Percentiles rank a stretch among this genome's conserved stretches.
Evolutionary conservation across 495 filamentous ascomycete genomes (phyloP).

Genomic region (Talaromyces liani): DNA sequence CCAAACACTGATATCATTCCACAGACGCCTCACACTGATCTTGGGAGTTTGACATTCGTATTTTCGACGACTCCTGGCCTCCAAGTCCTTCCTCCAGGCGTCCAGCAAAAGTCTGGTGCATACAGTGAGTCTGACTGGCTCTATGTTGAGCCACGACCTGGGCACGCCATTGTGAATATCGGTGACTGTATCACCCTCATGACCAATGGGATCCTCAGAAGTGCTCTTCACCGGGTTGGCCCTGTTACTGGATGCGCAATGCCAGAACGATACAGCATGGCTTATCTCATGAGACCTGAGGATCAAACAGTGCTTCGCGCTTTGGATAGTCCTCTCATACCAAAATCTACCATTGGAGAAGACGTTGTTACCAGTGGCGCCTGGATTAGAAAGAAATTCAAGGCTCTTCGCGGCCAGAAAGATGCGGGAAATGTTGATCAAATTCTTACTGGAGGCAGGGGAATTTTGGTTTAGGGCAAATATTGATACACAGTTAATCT

Average conservation of each 20-base stretch:
- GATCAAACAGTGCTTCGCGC: background rate
- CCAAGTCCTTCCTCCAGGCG: constrained; percentile 41
- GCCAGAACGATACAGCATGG: constrained; percentile 9
- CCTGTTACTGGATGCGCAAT: constrained; percentile 16
- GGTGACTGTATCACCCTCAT: constrained; percentile 51
- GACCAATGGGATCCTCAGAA: constrained; percentile 38
- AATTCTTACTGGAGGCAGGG: background rate
- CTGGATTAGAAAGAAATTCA: background rate
- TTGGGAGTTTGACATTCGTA: constrained; percentile 49
- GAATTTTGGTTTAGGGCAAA: background rate
- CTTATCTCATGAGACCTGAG: constrained; percentile 14
- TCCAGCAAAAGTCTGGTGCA: constrained; percentile 9
- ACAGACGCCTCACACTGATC: constrained; percentile 42
- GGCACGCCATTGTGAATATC: constrained; percentile 48
- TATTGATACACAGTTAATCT: no score
- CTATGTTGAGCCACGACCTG: constrained; percentile 41
- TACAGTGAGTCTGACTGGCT: constrained; percentile 28
- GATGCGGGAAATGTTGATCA: background rate
- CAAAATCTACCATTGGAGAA: background rate
- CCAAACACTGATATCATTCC: background rate
- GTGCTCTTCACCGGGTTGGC: constrained; percentile 50
- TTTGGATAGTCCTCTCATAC: background rate
- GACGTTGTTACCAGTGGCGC: background rate
- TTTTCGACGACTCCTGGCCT: constrained; percentile 50
- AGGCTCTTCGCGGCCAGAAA: background rate